Evolutionary conservation across 2,329 filamentous ascomycete species (phyloP).

Genomic region (Claviceps pazoutovae): DNA sequence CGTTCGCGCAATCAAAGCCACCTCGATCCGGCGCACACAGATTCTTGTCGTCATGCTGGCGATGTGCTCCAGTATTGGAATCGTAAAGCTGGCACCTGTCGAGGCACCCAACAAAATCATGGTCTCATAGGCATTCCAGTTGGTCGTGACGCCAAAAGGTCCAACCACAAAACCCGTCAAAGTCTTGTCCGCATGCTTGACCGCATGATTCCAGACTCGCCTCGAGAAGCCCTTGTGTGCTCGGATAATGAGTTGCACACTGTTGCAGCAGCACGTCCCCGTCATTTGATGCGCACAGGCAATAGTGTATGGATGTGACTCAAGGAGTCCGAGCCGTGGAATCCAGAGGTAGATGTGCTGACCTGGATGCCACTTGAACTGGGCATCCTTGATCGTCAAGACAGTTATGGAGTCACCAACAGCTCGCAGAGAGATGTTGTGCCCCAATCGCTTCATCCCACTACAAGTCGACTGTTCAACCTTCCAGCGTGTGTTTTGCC

Average conservation of each 20-base stretch:
- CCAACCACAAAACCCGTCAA: conserved; percentile 34
- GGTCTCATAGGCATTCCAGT: conserved; percentile 45
- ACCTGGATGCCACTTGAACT: conserved; percentile 44
- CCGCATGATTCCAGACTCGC: conserved; percentile 34
- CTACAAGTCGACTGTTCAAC: conserved; percentile 28
- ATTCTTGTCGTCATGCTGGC: conserved; percentile 25
- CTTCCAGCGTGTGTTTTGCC: conserved; percentile 36
- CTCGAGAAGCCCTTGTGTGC: conserved; percentile 43
- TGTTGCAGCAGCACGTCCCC: conserved; percentile 41
- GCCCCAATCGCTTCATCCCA: conserved; percentile 35
- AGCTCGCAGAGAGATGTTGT: conserved; percentile 33
- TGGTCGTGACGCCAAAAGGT: conserved; percentile 40
- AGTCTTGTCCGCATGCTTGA: conserved; percentile 18
- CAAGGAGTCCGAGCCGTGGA: conserved; percentile 37
- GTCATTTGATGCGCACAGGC: conserved; percentile 38
- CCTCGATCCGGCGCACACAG: conserved; percentile 39
- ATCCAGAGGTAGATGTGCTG: conserved; percentile 50
- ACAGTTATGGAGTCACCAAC: conserved; percentile 40
- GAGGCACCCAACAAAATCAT: conserved; percentile 46
- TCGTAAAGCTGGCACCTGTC: conserved; percentile 47
- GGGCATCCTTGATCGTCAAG: conserved; percentile 44
- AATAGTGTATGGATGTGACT: conserved; percentile 49
- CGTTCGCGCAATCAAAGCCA: conserved; percentile 37
- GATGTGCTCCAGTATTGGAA: conserved; percentile 44
- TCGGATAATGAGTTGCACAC: conserved; percentile 43